A percentile compares a stretch with the other conserved stretches of the same genome.
phyloP scores from a whole-genome alignment of 495 filamentous ascomycete species.

The Xylaria curta region DNA sequence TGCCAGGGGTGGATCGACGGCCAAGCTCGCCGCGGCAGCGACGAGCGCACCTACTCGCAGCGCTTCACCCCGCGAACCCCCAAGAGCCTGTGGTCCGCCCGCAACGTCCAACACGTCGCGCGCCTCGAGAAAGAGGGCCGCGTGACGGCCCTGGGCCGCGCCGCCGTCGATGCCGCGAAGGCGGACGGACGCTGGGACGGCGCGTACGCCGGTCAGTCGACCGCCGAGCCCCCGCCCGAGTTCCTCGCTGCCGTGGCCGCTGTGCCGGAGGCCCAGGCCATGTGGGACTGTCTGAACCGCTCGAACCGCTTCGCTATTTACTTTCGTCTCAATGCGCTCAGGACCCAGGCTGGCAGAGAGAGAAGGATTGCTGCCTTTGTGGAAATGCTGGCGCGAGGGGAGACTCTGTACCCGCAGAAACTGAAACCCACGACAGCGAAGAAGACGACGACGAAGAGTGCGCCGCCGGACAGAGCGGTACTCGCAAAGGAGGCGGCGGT shows the following conservation, averaged over 20 bases:
- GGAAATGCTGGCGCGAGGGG: constrained; percentile 32
- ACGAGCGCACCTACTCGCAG: constrained; percentile 50
- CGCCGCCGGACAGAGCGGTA: constrained; percentile 2
- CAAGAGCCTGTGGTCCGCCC: constrained; percentile 60
- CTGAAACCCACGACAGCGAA: constrained; percentile 9
- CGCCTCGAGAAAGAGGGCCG: constrained; percentile 49
- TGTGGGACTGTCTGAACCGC: constrained; percentile 25
- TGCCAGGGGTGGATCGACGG: constrained; percentile 70
- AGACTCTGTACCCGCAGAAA: constrained; percentile 31
- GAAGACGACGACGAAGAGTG: neutral
- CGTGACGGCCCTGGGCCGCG: constrained; percentile 54
- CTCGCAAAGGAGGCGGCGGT: neutral
- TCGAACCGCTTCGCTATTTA: constrained; percentile 36
- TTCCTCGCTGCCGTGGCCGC: constrained; percentile 31
- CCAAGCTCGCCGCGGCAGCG: constrained; percentile 47
- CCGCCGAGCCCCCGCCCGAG: constrained; percentile 31
- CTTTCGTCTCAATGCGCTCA: constrained; percentile 34
- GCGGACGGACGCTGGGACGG: constrained; percentile 61
- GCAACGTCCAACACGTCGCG: constrained; percentile 53
- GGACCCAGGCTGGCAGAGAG: constrained; percentile 34
- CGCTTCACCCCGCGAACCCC: constrained; percentile 61
- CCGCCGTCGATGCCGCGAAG: constrained; percentile 59
- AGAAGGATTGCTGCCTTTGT: constrained; percentile 36
- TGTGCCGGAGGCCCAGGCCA: constrained; percentile 29
- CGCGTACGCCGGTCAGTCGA: constrained; percentile 54